Percentiles rank a stretch among this genome's conserved stretches.
Evolutionary conservation across 352 stramenopile species (phyloP).

Genomic region (Phytophthora meadii): DNA sequence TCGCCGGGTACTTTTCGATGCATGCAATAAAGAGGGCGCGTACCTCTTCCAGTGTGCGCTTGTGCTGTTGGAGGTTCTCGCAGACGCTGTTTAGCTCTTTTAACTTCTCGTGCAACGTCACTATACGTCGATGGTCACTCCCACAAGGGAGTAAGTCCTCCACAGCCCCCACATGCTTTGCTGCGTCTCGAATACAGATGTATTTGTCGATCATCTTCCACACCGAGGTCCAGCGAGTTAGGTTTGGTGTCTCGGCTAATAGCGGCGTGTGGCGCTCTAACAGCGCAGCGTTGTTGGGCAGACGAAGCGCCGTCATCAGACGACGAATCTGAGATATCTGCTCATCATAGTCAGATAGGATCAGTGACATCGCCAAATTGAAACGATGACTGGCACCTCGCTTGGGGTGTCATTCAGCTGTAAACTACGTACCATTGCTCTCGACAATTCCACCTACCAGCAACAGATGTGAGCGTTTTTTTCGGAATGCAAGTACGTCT

Average conservation of each 20-base stretch:
- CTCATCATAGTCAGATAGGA: neutral
- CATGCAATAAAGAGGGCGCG: conserved; percentile 8
- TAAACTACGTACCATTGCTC: too few relatives aligned
- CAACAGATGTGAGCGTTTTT: neutral
- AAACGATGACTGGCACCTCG: conserved; percentile 5
- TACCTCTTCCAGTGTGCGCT: conserved; percentile 20
- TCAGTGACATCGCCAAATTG: neutral
- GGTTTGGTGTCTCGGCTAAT: neutral
- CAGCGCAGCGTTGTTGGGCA: neutral
- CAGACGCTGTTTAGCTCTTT: conserved; percentile 30
- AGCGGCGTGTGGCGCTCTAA: neutral
- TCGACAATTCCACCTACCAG: neutral
- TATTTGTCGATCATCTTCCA: conserved; percentile 3
- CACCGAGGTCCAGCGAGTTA: neutral
- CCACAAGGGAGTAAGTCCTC: neutral
- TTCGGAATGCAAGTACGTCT: neutral
- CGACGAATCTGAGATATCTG: neutral
- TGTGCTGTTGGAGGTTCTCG: conserved; percentile 22
- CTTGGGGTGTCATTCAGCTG: neutral
- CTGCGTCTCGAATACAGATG: neutral
- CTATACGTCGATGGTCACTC: neutral
- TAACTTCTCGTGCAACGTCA: conserved; percentile 19
- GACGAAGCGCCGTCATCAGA: neutral
- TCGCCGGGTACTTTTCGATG: conserved; percentile 6
- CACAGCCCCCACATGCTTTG: neutral